Conservation (phyloP, 805 yeast genomes). For the Debaryomyces tyrocola region DNA sequence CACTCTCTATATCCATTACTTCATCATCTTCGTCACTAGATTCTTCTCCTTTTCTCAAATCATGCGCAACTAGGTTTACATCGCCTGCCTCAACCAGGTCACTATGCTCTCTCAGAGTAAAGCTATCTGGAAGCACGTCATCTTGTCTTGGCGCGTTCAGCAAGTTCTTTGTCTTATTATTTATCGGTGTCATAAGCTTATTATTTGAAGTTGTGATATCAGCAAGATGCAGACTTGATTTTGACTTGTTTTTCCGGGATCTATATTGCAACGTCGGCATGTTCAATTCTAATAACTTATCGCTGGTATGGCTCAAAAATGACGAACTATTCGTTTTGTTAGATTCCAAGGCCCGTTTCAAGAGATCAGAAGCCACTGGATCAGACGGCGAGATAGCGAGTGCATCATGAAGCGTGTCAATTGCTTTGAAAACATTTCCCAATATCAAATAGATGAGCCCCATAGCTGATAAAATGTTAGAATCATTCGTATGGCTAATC, state of each 20-base stretch:
- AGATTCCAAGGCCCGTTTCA: conserved; percentile 73
- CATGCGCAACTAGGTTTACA: conserved; percentile 37
- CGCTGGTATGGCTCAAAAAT: conserved; percentile 26
- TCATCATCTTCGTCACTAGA: conserved; percentile 55
- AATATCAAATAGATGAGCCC: conserved; percentile 78
- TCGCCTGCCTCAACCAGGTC: conserved; percentile 14
- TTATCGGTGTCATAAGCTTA: conserved; percentile 24
- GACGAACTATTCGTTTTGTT: conserved; percentile 34
- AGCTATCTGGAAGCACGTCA: neutral
- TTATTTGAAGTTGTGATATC: conserved; percentile 9
- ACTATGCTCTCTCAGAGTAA: conserved; percentile 1
- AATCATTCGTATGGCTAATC: conserved; percentile 65
- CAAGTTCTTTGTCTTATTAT: conserved; percentile 11
- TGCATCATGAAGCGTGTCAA: conserved; percentile 77
- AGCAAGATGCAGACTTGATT: conserved; percentile 6
- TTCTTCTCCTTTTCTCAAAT: conserved; percentile 45
- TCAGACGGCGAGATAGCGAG: conserved; percentile 77
- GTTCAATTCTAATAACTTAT: conserved; percentile 20
- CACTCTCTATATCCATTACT: conserved; percentile 61
- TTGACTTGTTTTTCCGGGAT: conserved; percentile 3
- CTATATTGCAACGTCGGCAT: conserved; percentile 25
- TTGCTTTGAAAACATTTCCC: conserved; percentile 64
- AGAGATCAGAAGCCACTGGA: conserved; percentile 78
- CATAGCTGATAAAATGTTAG: conserved; percentile 75
- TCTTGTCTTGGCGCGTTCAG: neutral